These are phyloP conservation scores for Phytophthora palmivora DNA, from an alignment of 352 stramenopile species.

Conservation along the genomic window DNA sequence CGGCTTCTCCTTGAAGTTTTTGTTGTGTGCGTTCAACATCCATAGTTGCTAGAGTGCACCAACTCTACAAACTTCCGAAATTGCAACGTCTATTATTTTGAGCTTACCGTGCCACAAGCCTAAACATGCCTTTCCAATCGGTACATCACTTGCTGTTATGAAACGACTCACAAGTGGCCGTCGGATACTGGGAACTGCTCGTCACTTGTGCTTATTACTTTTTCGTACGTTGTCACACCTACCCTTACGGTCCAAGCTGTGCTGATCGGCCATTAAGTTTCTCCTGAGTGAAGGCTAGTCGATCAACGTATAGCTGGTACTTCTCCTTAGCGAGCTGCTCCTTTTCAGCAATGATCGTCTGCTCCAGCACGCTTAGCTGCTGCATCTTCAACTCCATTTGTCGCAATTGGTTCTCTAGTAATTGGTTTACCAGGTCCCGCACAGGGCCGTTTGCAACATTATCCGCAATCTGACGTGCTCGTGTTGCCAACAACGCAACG, in stretches of 20 bases:
- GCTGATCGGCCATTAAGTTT: constrained; percentile 45
- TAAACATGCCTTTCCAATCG: constrained; percentile 24
- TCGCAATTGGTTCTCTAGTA: constrained; percentile 73
- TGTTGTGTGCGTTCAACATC: constrained; percentile 3
- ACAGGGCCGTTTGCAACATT: constrained; percentile 51
- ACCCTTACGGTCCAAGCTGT: no score
- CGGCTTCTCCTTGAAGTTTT: constrained; percentile 4
- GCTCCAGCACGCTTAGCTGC: constrained; percentile 66
- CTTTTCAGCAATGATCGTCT: constrained; percentile 57
- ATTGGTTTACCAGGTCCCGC: constrained; percentile 59
- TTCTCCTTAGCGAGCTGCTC: constrained; percentile 68
- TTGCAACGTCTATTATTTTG: constrained; percentile 27
- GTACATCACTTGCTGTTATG: no score
- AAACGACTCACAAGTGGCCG: no score
- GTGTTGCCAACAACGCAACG: constrained; percentile 61
- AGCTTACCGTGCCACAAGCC: no score
- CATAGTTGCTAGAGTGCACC: constrained; percentile 11
- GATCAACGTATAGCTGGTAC: constrained; percentile 80
- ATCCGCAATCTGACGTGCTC: constrained; percentile 55
- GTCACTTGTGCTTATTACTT: no score
- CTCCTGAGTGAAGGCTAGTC: constrained; percentile 62
- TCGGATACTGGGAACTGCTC: no score
- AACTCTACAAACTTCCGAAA: not conserved
- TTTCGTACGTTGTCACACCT: no score
- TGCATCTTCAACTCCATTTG: constrained; percentile 87